Base-by-base conservation (phyloP, 257 asterid species). In the Fraxinus americana region DNA sequence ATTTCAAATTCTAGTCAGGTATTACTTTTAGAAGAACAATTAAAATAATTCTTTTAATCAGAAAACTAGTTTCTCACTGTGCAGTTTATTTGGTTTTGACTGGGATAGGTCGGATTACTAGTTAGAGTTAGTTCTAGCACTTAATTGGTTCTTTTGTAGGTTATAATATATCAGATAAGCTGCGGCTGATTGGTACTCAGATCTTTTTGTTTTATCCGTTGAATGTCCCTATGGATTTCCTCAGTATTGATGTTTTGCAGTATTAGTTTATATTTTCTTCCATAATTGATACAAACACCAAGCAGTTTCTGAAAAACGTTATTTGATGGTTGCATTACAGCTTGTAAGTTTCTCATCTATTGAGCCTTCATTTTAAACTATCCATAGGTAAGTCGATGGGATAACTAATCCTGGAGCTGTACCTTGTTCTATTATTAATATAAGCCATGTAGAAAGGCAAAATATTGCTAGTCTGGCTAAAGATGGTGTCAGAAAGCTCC, bases 401-500 rank as follows among this genome's bases (percentile, higher is more conserved):
- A 68, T 25, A 65, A 72, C 80, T 67, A 63, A 61, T 81, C 80
- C 77, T 75, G 87, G 66, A 63, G 78, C 79, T 84, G 81, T 80
- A 32, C 81, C 85, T 54, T 82, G 74, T 78, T 84, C 88, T 71
- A 79, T 35, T 45, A 66, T 59, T 71, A 79, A 83, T 74, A 63
- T 71, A 74, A 87, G 78, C 84, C 90, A 79, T 67, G 96, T 85
- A 86, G 94, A 87, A 82, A 90, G 97, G 82, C 91, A 86, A 84
- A 86, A 80, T 82, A 90, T 85, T 79, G 93, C 84, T 16, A 85
- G 81, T 79, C 82, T 85, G 76, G 99, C 98, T 73, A 93, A 96
- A 84, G 97, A 90, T 45, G 90, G 91, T 74, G 94, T 93, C 39
- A 90, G 97, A 90, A 90, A 88, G 79, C 97, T 97, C 54, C 86